These are phyloP conservation scores for Heliosperma pusillum DNA, from an alignment of 148 eudicot genomes.

Conservation along the genomic window DNA sequence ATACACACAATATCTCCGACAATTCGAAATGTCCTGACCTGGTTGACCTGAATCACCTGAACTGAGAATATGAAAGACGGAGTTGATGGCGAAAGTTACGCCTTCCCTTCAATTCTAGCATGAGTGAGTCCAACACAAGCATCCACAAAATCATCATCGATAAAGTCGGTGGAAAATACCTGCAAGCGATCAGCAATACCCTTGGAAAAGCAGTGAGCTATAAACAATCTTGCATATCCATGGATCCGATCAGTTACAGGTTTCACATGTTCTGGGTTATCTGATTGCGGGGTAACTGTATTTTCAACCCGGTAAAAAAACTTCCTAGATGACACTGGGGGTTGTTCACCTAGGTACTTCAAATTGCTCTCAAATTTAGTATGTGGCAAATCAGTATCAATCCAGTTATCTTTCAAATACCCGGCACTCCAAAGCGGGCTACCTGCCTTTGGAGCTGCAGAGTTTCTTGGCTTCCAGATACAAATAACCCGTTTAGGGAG, in stretches of 20 bases:
- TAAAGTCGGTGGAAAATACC: conserved; percentile 79
- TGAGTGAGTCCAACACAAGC: conserved; percentile 74
- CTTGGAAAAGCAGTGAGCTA: conserved; percentile 49
- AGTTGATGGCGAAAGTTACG: conserved; percentile 13
- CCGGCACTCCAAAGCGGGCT: conserved; percentile 62
- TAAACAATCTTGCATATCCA: conserved; percentile 63
- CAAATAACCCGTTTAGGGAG: conserved; percentile 77
- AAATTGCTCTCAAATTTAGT: conserved; percentile 87
- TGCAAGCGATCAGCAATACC: conserved; percentile 66
- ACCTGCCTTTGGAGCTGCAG: conserved; percentile 57
- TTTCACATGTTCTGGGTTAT: conserved; percentile 62
- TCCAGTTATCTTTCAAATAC: conserved; percentile 81
- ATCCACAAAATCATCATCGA: conserved; percentile 79
- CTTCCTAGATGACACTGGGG: conserved; percentile 47
- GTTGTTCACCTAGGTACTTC: conserved; percentile 67
- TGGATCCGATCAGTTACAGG: conserved; percentile 79
- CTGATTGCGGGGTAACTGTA: conserved; percentile 86
- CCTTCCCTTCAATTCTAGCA: conserved; percentile 62
- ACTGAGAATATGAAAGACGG: neutral
- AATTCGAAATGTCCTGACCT: neutral
- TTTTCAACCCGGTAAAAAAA: conserved; percentile 86
- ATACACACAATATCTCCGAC: neutral
- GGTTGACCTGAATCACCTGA: neutral
- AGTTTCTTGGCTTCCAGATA: conserved; percentile 79
- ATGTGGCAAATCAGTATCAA: conserved; percentile 75